Base-by-base conservation (phyloP, 805 yeast species). In the Wickerhamiella brachini region DNA sequence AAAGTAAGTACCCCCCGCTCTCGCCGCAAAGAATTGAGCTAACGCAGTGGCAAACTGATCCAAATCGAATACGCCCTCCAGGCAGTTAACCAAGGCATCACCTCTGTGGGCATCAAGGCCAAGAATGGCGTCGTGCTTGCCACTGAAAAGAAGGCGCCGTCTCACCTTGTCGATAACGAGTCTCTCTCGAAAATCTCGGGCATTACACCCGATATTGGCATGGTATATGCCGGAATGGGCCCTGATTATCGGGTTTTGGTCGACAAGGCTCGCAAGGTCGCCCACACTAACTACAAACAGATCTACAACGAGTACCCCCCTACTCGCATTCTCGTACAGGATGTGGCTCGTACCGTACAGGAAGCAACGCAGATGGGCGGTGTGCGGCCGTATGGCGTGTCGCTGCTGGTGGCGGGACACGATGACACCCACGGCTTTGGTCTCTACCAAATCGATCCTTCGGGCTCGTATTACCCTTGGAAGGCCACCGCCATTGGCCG, bases 311-410 rank as follows among this genome's bases (percentile, higher is more conserved):
- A 93, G 68, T 86, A 93, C 68, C 99, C 98, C 12, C 97, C 97
- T 45, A 93, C 95, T 2, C 85, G 86, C 65, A 83, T 90, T 57
- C 73, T 93, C 59, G 97, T 93, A 24, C 85, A 89, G 55, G 96
- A 93, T 66, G 80, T 93, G 57, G 99, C 99, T 50, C 85, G 85
- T 63, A 82, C 88, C 50, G 94, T 93, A 86, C 99, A 93, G 68
- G 97, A 90, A 67, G 89, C 95, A n/a, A 93, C 97, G 1, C 98
- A 93, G 66, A 81, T 88, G 49, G 98, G 97, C 49, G 99, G 98
- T 69, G 95, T 93, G 56, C 80, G 99, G 65, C 99, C 98, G n/a
- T 93, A 81, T 66, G 99, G 99, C 54, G 97, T 94, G 21, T 86
- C 96, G 10, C 72, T 93, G 52, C 73, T 93, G 51, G 88, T 93